Evolutionary conservation across 768 basidiomycete species (phyloP), one percentile per base, ranked within the genome.

Genomic region (Russula vinacea): DNA sequence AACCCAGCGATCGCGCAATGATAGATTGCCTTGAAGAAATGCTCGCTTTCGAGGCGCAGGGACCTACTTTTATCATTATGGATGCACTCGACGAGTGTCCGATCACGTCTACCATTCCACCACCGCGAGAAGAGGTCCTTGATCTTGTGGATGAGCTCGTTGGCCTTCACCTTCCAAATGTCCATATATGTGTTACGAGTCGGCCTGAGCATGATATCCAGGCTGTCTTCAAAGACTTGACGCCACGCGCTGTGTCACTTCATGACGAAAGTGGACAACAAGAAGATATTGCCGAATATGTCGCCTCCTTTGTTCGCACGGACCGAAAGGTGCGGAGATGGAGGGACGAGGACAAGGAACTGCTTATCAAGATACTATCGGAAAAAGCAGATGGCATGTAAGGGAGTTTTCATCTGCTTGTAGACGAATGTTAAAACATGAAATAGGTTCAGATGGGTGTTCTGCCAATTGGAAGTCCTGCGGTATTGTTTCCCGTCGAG

Each of bases 141-240:
- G 33, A 63, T 0, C 3, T 63, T 16, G 19, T 63, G 17, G 26
- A 52, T 2, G 56, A 63, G 19, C 62, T 63, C 8, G 24, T 35
- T 37, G 49, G 44, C 17, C 44, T 56, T 29, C 39, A n/a, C 17
- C 32, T 44, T 10, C 50, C 39, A 0, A 37, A 37, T 14, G 29
- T 29, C 29, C 29, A 29, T 5, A 29, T 29, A 2, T 29, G 29
- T 29, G 29, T 29, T 29, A 2, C 29, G 5, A 29, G 29, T 5
- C 56, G 56, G 3, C 33, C 62, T 11, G 56, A 58, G 49, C 40
- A 37, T 19, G 62, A 63, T 33, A 52, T 63, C 22, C 50, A 29
- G 29, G 29, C 29, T 29, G 29, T 37, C 32, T 51, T 63, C 17
- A 5, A 58, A 22, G 22, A 42, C 2, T 35, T 0, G n/a, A n/a